These are phyloP conservation scores for Penicillium soppii DNA, from an alignment of 495 filamentous ascomycete genomes.

Conservation along the genomic window DNA sequence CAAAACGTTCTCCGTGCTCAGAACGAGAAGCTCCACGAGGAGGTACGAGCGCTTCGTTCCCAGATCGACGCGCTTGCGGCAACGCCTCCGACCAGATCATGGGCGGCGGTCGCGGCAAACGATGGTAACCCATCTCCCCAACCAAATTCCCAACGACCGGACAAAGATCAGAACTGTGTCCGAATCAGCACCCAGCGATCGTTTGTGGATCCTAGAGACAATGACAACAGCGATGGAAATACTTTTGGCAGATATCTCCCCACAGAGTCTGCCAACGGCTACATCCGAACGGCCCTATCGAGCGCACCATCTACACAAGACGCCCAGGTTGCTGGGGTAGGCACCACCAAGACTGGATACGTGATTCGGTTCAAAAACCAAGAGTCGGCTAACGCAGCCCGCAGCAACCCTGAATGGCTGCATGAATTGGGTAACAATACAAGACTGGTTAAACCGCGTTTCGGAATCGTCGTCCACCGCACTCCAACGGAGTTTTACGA, in stretches of 20 bases:
- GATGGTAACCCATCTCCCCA: not conserved
- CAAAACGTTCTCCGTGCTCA: slow-evolving; percentile 3
- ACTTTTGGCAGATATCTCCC: slow-evolving; percentile 19
- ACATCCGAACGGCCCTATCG: slow-evolving; percentile 17
- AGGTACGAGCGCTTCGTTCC: not conserved
- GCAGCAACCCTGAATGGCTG: slow-evolving; percentile 15
- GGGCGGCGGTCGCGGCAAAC: slow-evolving; percentile 1
- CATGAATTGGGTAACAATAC: slow-evolving; percentile 15
- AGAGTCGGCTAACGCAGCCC: slow-evolving; percentile 13
- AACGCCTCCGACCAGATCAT: not conserved
- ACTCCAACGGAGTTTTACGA: not conserved
- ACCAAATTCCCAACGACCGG: slow-evolving; percentile 5
- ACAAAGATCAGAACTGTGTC: slow-evolving; percentile 13
- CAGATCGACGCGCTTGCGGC: not conserved
- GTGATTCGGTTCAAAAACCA: slow-evolving; percentile 18
- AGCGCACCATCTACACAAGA: slow-evolving; percentile 17
- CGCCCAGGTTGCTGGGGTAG: slow-evolving; percentile 15
- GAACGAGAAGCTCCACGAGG: slow-evolving; percentile 8
- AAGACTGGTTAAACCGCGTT: slow-evolving; percentile 15
- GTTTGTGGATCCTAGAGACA: not conserved
- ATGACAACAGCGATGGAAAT: slow-evolving; percentile 2
- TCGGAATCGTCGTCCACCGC: slow-evolving; percentile 8
- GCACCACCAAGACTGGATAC: slow-evolving; percentile 24
- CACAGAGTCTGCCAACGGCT: slow-evolving; percentile 7
- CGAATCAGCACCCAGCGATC: slow-evolving; percentile 11